A percentile compares a stretch with the other conserved stretches of the same genome.
Conservation (phyloP, 495 filamentous ascomycete genomes). For the Aspergillus heteromorphus region DNA sequence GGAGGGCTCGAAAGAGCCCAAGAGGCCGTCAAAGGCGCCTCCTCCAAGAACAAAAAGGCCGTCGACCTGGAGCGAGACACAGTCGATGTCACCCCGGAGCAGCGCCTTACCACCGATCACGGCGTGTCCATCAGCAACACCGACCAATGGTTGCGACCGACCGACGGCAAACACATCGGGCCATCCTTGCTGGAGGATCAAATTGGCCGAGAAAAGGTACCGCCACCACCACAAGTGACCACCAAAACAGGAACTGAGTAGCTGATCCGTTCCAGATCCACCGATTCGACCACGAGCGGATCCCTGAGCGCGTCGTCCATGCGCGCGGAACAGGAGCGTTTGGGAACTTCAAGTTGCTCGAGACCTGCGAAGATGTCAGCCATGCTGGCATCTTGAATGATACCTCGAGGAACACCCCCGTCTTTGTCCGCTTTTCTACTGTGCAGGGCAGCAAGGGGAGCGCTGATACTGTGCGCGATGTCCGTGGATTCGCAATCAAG, state of each 20-base stretch:
- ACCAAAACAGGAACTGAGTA: too few species aligned
- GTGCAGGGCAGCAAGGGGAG: conserved; percentile 63
- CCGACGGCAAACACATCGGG: conserved; percentile 51
- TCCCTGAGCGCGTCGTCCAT: conserved; percentile 74
- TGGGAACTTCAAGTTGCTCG: conserved; percentile 62
- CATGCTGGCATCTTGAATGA: conserved; percentile 65
- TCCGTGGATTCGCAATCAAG: conserved; percentile 66
- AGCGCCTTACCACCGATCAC: conserved; percentile 59
- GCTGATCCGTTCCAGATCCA: conserved; percentile 46
- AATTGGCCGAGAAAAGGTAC: conserved; percentile 61
- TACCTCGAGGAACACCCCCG: conserved; percentile 62
- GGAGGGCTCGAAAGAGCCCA: conserved; percentile 28
- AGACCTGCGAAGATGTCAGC: conserved; percentile 59
- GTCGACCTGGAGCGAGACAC: conserved; percentile 32
- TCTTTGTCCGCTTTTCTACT: conserved; percentile 69
- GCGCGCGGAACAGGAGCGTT: conserved; percentile 73
- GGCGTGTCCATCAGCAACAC: conserved; percentile 60
- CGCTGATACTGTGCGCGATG: conserved; percentile 65
- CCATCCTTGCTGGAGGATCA: conserved; percentile 66
- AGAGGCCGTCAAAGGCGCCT: conserved; percentile 21
- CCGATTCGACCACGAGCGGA: conserved; percentile 70
- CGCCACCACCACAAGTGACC: not conserved
- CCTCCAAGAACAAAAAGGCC: conserved; percentile 23
- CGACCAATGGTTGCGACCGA: conserved; percentile 66
- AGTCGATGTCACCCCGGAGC: conserved; percentile 25